Evolutionary conservation across 2,329 filamentous ascomycete species (phyloP).

Genomic region (Colletotrichum camelliae): DNA sequence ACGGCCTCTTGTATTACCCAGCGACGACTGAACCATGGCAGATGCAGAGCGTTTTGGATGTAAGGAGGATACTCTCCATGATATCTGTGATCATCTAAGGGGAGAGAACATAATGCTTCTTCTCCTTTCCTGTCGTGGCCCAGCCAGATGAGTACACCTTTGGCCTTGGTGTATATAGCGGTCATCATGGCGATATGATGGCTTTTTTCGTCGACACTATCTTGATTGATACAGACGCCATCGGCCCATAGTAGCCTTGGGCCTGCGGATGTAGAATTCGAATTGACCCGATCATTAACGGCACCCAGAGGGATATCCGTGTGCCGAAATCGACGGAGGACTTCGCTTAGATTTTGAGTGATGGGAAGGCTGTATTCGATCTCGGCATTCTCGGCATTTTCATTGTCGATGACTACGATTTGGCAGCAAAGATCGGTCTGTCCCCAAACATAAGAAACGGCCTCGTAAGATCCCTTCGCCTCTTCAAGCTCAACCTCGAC

Average conservation of each 20-base stretch:
- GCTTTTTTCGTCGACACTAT: neutral
- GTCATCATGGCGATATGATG: neutral
- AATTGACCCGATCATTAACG: neutral
- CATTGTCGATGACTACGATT: neutral
- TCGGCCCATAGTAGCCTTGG: neutral
- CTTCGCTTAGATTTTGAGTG: neutral
- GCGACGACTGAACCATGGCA: neutral
- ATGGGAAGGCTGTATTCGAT: neutral
- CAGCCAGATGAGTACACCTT: neutral
- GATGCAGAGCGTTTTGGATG: neutral
- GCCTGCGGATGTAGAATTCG: neutral
- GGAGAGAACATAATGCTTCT: neutral
- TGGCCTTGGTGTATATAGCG: neutral
- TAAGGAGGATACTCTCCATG: neutral
- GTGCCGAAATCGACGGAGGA: neutral
- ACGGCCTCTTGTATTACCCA: neutral
- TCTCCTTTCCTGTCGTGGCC: neutral
- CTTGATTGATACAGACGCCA: neutral
- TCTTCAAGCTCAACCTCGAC: neutral
- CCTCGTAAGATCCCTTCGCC: neutral
- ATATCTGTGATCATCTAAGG: accelerated
- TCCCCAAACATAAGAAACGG: neutral
- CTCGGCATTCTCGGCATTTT: neutral
- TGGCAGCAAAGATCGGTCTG: neutral
- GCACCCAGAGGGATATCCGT: neutral